Evolutionary conservation across 2,329 filamentous ascomycete genomes (phyloP), one percentile per base, ranked within the genome.

Genomic region (Acrodontium crateriforme): DNA sequence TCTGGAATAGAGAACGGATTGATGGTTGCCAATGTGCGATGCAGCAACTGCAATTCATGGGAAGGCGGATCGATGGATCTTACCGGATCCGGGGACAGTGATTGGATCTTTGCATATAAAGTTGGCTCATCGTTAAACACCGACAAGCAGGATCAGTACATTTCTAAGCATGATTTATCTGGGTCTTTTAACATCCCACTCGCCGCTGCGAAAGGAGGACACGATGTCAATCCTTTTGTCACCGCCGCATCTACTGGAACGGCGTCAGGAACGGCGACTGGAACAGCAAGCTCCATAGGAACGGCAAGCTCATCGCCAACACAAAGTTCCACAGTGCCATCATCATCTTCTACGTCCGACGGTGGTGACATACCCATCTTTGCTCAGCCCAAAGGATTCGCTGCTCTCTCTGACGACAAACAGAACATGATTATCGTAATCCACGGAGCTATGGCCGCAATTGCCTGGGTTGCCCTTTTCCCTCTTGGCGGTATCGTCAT

Each of bases 11-110:
- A 50, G 4, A 54, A 65, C 39, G 62, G 62, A 12, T 52, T 56
- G 11, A 68, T 73, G 62, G 59, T 57, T 13, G 69, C 67, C 10
- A 72, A 72, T 41, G 54, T 74, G 13, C 59, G 52, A 38, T 72
- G 69, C 59, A 52, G 35, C 14, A 69, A 62, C 34, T 72, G 68
- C 41, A 45, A 60, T 18, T 58, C 47, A 30, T 71, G 67, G 67
- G 50, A 47, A 17, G 65, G 64, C 4, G 65, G 67, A 3, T 53
- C 46, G 16, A 66, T 68, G 56, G 56, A 62, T 37, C 62, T 69
- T 32, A 63, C 49, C 3, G 47, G 48, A 15, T 30, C 44, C 3
- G 50, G 42, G 2, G 62, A 30, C 10, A 29, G 14, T 5, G 48
- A 47, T 12, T 72, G 65, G 65, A 67, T 73, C 21, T 66, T 59